Evolutionary conservation across 1,284 basidiomycete species (phyloP), one percentile per base, ranked within the genome.

Genomic region (Coriolopsis trogii): DNA sequence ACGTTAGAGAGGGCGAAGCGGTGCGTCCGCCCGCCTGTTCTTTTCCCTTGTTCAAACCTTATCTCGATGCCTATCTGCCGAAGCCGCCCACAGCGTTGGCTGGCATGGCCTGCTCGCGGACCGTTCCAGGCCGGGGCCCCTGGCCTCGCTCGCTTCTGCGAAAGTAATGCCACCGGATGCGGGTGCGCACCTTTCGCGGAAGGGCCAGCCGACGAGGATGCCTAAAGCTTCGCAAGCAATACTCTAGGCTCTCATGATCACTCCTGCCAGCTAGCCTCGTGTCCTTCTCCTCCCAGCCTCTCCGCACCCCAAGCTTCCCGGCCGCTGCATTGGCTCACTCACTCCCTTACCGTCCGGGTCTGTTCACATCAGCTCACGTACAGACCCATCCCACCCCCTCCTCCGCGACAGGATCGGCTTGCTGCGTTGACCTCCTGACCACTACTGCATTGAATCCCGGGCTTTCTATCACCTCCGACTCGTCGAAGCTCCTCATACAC

Each of bases 51-150:
- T 58, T 47, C 24, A 36, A 61, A 61, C 56, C 44, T 49, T 50
- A 61, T 61, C 59, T 56, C 36, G 36, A 46, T 52, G 56, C 42
- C 49, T 56, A 61, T 61, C 59, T 61, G 15, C 18, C 44, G 54
- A 54, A 49, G 40, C 41, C 29, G 12, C 24, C 15, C 24, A n/a
- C 12, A 9, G 39, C 21, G 13, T 1, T 4, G 24, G 18, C 24
- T 18, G 52, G 46, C 24, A 46, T 36, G 49, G 52, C 6, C 51
- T 34, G 16, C 30, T 26, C 29, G 26, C 25, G 10, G n/a, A n/a
- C n/a, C n/a, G 39, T 28, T 18, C n/a, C 33, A n/a, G 26, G 13
- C 40, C 24, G 39, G 24, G n/a, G 9, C 33, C 24, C 46, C 26
- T 20, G 26, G 41, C 41, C 34, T 12, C 37, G 4, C 26, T 28